phyloP scores from a whole-genome alignment of 495 filamentous ascomycete species.

The Melanomma pulvis-pyrius region DNA sequence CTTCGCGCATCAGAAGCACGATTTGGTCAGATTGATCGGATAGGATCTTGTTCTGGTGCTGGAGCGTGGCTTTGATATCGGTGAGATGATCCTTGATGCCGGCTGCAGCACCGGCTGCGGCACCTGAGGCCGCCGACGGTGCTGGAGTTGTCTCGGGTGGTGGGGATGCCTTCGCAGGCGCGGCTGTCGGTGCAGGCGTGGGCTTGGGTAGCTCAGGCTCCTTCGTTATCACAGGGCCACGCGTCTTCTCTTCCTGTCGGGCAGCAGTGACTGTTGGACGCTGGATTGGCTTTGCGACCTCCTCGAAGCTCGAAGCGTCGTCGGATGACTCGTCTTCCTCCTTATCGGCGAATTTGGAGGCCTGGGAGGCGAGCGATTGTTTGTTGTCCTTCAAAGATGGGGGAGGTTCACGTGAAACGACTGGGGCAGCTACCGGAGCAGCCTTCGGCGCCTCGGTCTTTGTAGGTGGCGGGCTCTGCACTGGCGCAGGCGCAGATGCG shows the following conservation, averaged over 20 bases:
- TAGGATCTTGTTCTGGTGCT: constrained; percentile 65
- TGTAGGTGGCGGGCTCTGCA: constrained; percentile 56
- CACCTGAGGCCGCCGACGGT: constrained; percentile 31
- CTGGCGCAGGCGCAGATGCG: constrained; percentile 48
- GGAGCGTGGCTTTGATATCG: constrained; percentile 67
- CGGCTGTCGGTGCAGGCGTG: constrained; percentile 41
- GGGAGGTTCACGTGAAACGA: constrained; percentile 56
- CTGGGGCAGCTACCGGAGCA: constrained; percentile 46
- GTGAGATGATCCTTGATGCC: constrained; percentile 50
- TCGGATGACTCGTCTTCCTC: constrained; percentile 62
- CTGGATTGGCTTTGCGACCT: constrained; percentile 68
- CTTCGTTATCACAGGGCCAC: constrained; percentile 19
- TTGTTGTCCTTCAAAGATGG: constrained; percentile 81
- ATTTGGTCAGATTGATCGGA: constrained; percentile 65
- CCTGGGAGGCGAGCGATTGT: constrained; percentile 78
- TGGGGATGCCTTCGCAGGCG: constrained; percentile 23
- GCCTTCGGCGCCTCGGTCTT: constrained; percentile 54
- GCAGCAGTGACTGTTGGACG: constrained; percentile 44
- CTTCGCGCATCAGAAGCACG: constrained; percentile 63
- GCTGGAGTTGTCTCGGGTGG: constrained; percentile 12
- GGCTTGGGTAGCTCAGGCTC: constrained; percentile 42
- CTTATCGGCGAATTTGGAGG: constrained; percentile 80
- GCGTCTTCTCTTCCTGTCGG: constrained; percentile 39
- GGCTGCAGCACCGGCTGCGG: constrained; percentile 38
- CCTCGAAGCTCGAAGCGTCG: constrained; percentile 80